Evolutionary conservation across 495 filamentous ascomycete genomes (phyloP).

Genomic region (Amorphotheca resinae): DNA sequence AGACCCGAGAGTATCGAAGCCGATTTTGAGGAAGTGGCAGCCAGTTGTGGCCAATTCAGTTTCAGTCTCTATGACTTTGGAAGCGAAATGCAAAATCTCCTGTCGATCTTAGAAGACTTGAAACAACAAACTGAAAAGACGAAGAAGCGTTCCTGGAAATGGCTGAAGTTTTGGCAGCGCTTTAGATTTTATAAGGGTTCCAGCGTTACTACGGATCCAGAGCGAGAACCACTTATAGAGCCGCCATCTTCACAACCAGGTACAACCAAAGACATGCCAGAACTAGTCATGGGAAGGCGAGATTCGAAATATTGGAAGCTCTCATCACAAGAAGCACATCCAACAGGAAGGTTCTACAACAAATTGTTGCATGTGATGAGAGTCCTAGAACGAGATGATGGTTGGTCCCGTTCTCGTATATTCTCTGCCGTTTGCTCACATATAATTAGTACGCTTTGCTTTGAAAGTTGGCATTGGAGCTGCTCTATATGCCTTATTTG

Average conservation of each 20-base stretch:
- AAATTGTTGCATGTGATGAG: conserved; percentile 26
- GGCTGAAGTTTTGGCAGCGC: conserved; percentile 70
- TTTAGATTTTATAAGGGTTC: conserved; percentile 1
- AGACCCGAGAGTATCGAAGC: conserved; percentile 64
- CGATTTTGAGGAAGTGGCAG: conserved; percentile 91
- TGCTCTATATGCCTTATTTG: conserved; percentile 70
- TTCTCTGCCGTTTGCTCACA: conserved; percentile 22
- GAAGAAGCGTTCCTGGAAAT: conserved; percentile 60
- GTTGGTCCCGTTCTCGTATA: conserved; percentile 22
- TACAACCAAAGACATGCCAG: conserved; percentile 33
- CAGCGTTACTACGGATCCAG: conserved; percentile 8
- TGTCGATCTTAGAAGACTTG: conserved; percentile 76
- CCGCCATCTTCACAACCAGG: conserved; percentile 23
- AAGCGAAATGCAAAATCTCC: conserved; percentile 69
- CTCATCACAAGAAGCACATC: conserved; percentile 22
- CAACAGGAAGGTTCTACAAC: conserved; percentile 27
- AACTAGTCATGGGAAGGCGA: conserved; percentile 29
- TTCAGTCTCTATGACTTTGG: conserved; percentile 82
- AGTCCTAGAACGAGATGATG: conserved; percentile 37
- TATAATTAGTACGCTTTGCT: conserved; percentile 45
- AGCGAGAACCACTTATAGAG: conserved; percentile 14
- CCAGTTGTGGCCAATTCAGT: conserved; percentile 89
- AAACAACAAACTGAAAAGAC: conserved; percentile 48
- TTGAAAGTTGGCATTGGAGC: conserved; percentile 89
- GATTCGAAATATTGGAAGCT: conserved; percentile 32